Evolutionary conservation across 352 stramenopile genomes (phyloP), one percentile per base, ranked within the genome.

Genomic region (Blastocystis sp.): DNA sequence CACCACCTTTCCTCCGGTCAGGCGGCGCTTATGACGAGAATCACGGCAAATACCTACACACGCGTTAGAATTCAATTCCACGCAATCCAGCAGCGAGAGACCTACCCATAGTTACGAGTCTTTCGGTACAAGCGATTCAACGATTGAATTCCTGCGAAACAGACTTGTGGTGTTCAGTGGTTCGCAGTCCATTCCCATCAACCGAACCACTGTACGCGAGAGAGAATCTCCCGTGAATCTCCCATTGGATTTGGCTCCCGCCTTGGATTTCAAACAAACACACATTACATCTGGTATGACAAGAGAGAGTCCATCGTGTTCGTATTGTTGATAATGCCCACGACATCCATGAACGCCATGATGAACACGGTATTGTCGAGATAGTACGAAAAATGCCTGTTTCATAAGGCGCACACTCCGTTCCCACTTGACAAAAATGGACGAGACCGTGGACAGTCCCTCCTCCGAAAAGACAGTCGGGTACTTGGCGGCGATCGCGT

Each of bases 81-180:
- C n/a, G n/a, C n/a, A n/a, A 99, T 97, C 92, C 84, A n/a, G 40
- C 24, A 11, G 18, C 18, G 29, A 27, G 3, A 73, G 11, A 73
- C 63, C 4, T 73, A 73, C 63, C 63, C 63, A 73, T 73, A n/a
- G 48, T 73, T 48, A 11, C 44, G 48, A 73, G 27, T 73, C 63
- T 32, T 49, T 73, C 38, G 21, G 32, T 73, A 73, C 63, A 73
- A 73, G 63, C 63, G 63, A 73, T 53, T 24, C 7, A 73, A 53
- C 63, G 63, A 53, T 53, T 49, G 63, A 44, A 48, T 73, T 69
- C 46, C 42, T 38, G 63, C 16, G n/a, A 32, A 53, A 8, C 7
- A 11, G 42, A 73, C 29, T 73, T 7, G n/a, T 53, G 34, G 42
- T 44, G 63, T 53, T n/a, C 63, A 73, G 63, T 73, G 63, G 24